A percentile compares a stretch with the other conserved stretches of the same genome.
Evolutionary conservation across 2,329 filamentous ascomycete species (phyloP).

Genomic region (Mariannaea elegans): DNA sequence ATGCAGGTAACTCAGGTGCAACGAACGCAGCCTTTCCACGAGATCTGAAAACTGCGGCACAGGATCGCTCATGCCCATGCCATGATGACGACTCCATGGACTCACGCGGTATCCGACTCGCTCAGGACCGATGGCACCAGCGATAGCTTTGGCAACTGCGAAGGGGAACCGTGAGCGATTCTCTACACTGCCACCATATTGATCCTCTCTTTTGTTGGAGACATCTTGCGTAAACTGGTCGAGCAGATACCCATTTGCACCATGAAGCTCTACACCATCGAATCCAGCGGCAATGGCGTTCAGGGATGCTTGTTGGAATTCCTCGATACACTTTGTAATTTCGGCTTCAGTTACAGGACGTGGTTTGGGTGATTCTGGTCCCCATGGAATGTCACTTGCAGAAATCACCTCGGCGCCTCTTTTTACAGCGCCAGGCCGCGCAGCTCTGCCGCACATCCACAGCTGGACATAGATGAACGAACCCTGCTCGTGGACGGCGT

Average conservation of each 20-base stretch:
- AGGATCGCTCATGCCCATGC: conserved; percentile 68
- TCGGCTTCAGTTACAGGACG: background rate
- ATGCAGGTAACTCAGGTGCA: background rate
- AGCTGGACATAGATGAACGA: conserved; percentile 4
- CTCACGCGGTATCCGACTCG: conserved; percentile 62
- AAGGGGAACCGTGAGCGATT: conserved; percentile 56
- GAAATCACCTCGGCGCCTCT: too few species aligned
- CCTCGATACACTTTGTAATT: background rate
- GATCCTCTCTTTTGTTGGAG: conserved; percentile 57
- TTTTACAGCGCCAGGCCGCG: too few species aligned
- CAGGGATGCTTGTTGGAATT: background rate
- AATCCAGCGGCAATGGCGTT: conserved; percentile 69
- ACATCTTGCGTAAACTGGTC: conserved; percentile 55
- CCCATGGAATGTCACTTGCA: background rate
- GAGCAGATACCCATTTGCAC: conserved; percentile 65
- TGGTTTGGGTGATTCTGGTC: background rate
- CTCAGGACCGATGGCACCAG: conserved; percentile 56
- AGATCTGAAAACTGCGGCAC: conserved; percentile 68
- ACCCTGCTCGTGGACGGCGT: background rate
- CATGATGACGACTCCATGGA: conserved; percentile 67
- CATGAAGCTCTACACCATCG: conserved; percentile 71
- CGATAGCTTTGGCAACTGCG: conserved; percentile 29
- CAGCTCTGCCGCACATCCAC: background rate
- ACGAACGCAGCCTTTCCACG: conserved; percentile 36
- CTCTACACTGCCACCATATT: conserved; percentile 58